These are phyloP conservation scores for Crithidia brevicula DNA, from an alignment of 208 protist species.

Conservation along the genomic window DNA sequence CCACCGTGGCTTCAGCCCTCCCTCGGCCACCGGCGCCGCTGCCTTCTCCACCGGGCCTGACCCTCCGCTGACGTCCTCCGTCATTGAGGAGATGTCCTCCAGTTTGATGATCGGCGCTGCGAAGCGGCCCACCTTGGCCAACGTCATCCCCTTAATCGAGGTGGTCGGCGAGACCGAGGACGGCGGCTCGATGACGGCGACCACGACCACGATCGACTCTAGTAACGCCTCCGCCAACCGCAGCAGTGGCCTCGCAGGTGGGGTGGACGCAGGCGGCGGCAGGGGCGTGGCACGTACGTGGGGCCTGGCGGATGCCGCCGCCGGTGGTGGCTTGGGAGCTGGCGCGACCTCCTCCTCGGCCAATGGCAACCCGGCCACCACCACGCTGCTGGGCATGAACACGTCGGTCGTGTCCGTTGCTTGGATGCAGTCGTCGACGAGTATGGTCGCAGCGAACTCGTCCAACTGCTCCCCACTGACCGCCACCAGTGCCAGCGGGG, in stretches of 20 bases:
- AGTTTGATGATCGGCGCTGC: not conserved
- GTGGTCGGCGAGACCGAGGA: conserved; percentile 3
- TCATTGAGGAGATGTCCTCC: not conserved
- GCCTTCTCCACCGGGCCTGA: not conserved
- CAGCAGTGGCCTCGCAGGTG: not conserved
- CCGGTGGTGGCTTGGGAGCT: not conserved
- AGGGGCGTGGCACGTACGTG: conserved; percentile 3
- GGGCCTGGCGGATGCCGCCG: conserved; percentile 6
- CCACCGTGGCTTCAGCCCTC: conserved; percentile 3
- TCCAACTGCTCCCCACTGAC: conserved; percentile 13
- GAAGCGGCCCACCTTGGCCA: conserved; percentile 10
- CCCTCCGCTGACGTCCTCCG: not conserved
- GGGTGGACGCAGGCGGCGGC: not conserved
- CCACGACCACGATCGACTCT: not conserved
- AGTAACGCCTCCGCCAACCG: not conserved
- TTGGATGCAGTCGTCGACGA: conserved; percentile 17
- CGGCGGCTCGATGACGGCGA: not conserved
- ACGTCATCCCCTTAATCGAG: conserved; percentile 14
- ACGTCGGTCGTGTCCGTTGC: conserved; percentile 2
- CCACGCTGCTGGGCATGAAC: conserved; percentile 9
- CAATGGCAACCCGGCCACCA: no score
- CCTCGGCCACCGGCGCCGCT: not conserved
- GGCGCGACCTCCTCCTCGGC: no score
- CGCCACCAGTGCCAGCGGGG: not conserved
- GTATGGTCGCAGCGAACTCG: not conserved